These are phyloP conservation scores for Nakazawaea ishiwadae DNA, from an alignment of 805 yeast genomes.

Conservation along the genomic window DNA sequence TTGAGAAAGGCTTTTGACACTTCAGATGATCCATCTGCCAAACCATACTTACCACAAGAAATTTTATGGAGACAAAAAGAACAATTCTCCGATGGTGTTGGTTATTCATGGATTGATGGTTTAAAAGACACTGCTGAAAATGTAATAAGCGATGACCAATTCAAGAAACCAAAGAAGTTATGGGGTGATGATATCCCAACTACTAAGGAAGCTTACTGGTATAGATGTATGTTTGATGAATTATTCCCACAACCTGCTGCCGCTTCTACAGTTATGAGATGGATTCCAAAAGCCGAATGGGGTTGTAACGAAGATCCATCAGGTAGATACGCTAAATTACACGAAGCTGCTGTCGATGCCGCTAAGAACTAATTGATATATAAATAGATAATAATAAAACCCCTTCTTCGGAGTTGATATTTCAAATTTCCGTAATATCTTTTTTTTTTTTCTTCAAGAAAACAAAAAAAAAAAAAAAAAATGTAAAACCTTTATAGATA, in stretches of 20 bases:
- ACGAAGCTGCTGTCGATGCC: slow-evolving; percentile 58
- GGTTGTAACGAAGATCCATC: slow-evolving; percentile 99
- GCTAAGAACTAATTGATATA: slow-evolving; percentile 3
- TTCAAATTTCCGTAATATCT: neutral
- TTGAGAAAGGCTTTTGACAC: slow-evolving; percentile 98
- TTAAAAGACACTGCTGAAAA: slow-evolving; percentile 93
- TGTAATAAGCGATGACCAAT: slow-evolving; percentile 82
- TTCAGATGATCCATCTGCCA: slow-evolving; percentile 65
- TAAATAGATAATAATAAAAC: neutral
- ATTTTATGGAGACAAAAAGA: slow-evolving; percentile 99
- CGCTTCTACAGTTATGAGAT: slow-evolving; percentile 96
- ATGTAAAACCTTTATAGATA: neutral
- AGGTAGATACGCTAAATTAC: slow-evolving; percentile 93
- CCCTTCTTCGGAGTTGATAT: neutral
- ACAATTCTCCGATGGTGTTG: slow-evolving; percentile 99
- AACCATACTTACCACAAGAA: slow-evolving; percentile 93
- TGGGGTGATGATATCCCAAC: slow-evolving; percentile 96
- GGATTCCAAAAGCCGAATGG: slow-evolving; percentile 99
- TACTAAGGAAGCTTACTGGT: slow-evolving; percentile 99
- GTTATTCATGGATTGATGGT: slow-evolving; percentile 98
- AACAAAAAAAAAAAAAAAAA: too few relatives aligned
- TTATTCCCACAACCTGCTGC: slow-evolving; percentile 89
- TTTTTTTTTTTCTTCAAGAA: neutral
- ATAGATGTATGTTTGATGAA: slow-evolving; percentile 94
- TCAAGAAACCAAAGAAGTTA: slow-evolving; percentile 85